Base-by-base conservation (phyloP, 2,329 filamentous ascomycete genomes). In the Fusarium goolgardi region DNA sequence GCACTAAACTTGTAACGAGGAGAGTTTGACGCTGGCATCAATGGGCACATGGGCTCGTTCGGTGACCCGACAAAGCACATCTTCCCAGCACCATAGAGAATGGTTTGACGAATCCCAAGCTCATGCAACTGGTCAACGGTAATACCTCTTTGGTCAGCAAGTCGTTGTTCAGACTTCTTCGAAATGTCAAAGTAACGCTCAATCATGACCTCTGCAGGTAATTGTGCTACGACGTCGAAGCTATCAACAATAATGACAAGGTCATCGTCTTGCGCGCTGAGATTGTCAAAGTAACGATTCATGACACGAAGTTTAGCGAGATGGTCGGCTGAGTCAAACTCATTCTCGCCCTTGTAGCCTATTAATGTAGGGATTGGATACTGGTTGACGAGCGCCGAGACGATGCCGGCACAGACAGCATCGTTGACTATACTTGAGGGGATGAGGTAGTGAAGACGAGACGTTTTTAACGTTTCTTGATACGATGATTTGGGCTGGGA, bases 191-290 rank as follows among this genome's bases (percentile, higher is more conserved):
- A 73, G 43, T 73, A 73, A 7, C 65, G 65, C 55, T 72, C 52
- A 31, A 73, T 68, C 61, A 65, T 59, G 34, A 44, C 55, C 29
- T 71, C 58, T 31, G 59, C 63, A 15, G 71, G 71, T 7, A 68
- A n/a, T 45, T 73, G 71, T 4, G 71, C 69, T n/a, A 72, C 16
- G 10, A 73, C 69, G 31, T 73, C 71, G 55, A 68, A 67, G 39
- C 69, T 59, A 46, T 73, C 71, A 6, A 69, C 63, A 7, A 71
- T 55, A 7, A 73, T 58, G 8, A 72, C 64, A 1, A 73, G 54
- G 20, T 73, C 69, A 44, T 71, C 65, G 12, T 71, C 69, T 12
- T 57, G 31, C 1, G 49, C 45, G 6, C 34, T 40, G 5, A 62
- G 18, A n/a, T 49, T 40, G 12, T 66, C 8, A 5, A 71, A 54